phyloP scores from a whole-genome alignment of 73 alveolate genomes.

The Uronychia binucleata region DNA sequence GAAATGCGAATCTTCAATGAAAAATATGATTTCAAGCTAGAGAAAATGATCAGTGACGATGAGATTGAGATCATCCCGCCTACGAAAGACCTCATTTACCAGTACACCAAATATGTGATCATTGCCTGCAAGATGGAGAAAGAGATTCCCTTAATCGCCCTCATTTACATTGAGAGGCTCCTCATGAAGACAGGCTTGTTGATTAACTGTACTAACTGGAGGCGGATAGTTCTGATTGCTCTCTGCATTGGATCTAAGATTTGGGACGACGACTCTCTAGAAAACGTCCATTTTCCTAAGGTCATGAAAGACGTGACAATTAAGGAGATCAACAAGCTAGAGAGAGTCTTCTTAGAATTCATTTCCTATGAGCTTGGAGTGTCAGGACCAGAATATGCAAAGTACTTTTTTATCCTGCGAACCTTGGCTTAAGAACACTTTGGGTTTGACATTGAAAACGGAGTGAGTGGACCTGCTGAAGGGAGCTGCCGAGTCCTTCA shows the following conservation, averaged over 20 bases:
- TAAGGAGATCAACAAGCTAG: slow-evolving; percentile 94
- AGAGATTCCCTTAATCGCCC: slow-evolving; percentile 87
- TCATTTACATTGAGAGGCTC: slow-evolving; percentile 96
- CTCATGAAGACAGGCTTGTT: slow-evolving; percentile 87
- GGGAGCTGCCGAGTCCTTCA: not conserved
- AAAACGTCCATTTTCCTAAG: slow-evolving; percentile 97
- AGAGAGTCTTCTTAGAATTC: slow-evolving; percentile 91
- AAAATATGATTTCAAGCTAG: slow-evolving; percentile 15
- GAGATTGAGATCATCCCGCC: slow-evolving; percentile 6
- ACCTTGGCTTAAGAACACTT: slow-evolving; percentile 81
- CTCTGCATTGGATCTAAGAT: slow-evolving; percentile 95
- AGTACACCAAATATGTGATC: slow-evolving; percentile 76
- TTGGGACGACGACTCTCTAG: slow-evolving; percentile 99
- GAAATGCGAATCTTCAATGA: slow-evolving; percentile 36
- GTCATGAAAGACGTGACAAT: slow-evolving; percentile 89
- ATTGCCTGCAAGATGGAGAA: slow-evolving; percentile 91
- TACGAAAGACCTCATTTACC: slow-evolving; percentile 12
- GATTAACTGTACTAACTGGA: slow-evolving; percentile 95
- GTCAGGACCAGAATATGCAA: slow-evolving; percentile 95
- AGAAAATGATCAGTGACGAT: not conserved
- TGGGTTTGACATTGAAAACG: not conserved
- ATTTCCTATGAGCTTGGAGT: slow-evolving; percentile 91
- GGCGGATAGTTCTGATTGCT: slow-evolving; percentile 91
- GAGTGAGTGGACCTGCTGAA: not conserved
- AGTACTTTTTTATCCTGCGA: slow-evolving; percentile 94